Percentiles rank a stretch among this genome's conserved stretches.
phyloP scores from a whole-genome alignment of 176 grass and related monocot genomes.

The Thinopyrum elongatum region DNA sequence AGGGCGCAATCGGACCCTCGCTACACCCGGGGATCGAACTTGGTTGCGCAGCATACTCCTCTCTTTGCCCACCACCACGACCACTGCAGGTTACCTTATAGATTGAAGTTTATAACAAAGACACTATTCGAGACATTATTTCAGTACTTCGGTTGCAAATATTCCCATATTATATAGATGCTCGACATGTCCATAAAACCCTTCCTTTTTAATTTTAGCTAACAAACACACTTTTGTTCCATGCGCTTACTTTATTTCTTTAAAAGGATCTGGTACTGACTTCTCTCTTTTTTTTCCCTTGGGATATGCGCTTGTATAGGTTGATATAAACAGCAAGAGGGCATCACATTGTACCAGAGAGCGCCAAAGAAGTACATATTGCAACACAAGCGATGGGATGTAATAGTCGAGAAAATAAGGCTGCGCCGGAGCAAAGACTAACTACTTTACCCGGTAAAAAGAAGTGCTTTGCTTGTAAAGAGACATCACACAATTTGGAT shows the following conservation, averaged over 20 bases:
- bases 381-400: constrained; percentile 9
- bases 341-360: background rate
- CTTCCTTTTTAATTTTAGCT: background rate
- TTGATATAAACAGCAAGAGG: constrained; percentile 3
- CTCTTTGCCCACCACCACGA: background rate
- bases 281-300: background rate
- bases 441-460: background rate
- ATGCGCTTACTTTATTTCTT: background rate
- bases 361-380: background rate
- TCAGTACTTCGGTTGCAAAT: background rate
- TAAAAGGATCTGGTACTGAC: background rate
- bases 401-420: background rate
- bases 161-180: background rate
- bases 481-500: constrained; percentile 33
- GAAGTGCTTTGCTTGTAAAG: constrained; percentile 38
- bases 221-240: background rate
- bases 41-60: background rate
- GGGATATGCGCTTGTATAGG: background rate
- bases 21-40: background rate
- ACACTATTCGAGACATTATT: background rate
- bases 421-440: background rate
- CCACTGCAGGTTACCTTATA: background rate
- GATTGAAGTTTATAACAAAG: background rate
- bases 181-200: background rate
- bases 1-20: background rate